Evolutionary conservation across 176 grass and related monocot species (phyloP).

Genomic region (Carex pumila): DNA sequence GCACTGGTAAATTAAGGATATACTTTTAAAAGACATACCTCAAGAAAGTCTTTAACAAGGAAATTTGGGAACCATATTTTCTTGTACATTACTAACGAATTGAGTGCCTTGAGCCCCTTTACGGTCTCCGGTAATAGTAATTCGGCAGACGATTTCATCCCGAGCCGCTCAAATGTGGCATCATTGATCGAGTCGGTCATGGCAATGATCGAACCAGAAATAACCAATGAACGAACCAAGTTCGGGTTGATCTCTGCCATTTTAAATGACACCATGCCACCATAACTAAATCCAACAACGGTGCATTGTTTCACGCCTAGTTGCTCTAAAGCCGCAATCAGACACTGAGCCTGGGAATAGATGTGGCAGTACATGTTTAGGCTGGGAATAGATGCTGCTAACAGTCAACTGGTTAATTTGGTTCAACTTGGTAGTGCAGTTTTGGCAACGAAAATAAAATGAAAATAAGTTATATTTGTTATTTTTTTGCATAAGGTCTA

Average conservation of each 20-base stretch:
- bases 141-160: slow-evolving; percentile 61
- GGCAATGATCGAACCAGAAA: slow-evolving; percentile 69
- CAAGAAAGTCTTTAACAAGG: slow-evolving; percentile 54
- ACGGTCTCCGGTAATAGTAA: slow-evolving; percentile 75
- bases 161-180: slow-evolving; percentile 37
- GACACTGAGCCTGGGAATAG: slow-evolving; percentile 62
- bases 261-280: slow-evolving; percentile 90
- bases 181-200: slow-evolving; percentile 83
- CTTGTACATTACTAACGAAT: slow-evolving; percentile 47
- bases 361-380: background rate
- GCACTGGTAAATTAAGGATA: too few relatives aligned
- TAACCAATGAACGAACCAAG: slow-evolving; percentile 53
- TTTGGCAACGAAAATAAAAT: background rate
- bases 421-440: background rate
- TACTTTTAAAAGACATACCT: slow-evolving; percentile 24
- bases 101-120: slow-evolving; percentile 75
- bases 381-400: too few relatives aligned
- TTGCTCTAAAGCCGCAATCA: slow-evolving; percentile 33
- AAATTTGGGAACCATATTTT: slow-evolving; percentile 75
- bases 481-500: background rate
- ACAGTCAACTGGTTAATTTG: background rate
- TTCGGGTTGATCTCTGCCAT: slow-evolving; percentile 68
- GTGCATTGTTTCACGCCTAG: slow-evolving; percentile 58
- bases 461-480: background rate
- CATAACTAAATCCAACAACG: slow-evolving; percentile 94